Evolutionary conservation across 1,284 basidiomycete species (phyloP).

Genomic region (Rhodotorula sp.): DNA sequence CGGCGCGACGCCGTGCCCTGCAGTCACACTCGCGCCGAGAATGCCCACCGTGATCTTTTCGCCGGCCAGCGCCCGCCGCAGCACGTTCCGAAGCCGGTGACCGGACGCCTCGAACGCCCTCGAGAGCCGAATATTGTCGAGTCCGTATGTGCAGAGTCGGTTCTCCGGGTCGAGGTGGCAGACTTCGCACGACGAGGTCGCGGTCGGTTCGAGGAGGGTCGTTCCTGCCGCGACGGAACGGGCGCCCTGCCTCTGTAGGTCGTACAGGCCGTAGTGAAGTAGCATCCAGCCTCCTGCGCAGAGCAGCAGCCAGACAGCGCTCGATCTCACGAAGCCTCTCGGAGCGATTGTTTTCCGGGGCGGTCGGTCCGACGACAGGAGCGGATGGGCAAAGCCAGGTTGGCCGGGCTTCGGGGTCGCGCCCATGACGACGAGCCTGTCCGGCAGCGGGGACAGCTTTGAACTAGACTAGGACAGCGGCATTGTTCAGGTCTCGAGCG

Average conservation of each 20-base stretch:
- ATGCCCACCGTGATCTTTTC: constrained; percentile 34
- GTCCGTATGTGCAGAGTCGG: constrained; percentile 37
- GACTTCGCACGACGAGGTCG: constrained; percentile 25
- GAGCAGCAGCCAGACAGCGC: background rate
- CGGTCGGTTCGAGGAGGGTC: background rate
- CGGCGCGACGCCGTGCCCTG: constrained; percentile 9
- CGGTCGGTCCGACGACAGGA: background rate
- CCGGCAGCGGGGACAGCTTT: too few species aligned
- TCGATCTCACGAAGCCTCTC: background rate
- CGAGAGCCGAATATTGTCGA: constrained; percentile 33
- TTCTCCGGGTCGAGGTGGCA: constrained; percentile 23
- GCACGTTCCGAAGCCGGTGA: constrained; percentile 28
- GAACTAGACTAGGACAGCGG: too few species aligned
- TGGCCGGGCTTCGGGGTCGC: background rate
- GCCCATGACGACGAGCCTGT: background rate
- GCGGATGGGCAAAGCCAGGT: background rate
- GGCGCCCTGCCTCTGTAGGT: background rate
- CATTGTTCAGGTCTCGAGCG: too few species aligned
- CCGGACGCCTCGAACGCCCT: constrained; percentile 40
- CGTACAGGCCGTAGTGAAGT: background rate
- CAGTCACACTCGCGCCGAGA: constrained; percentile 40
- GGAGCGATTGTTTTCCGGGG: background rate
- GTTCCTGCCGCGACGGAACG: background rate
- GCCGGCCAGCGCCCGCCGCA: constrained; percentile 37
- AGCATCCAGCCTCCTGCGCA: background rate